Evolutionary conservation across 768 basidiomycete species (phyloP), one percentile per base, ranked within the genome.

Genomic region (Gyrodon lividus): DNA sequence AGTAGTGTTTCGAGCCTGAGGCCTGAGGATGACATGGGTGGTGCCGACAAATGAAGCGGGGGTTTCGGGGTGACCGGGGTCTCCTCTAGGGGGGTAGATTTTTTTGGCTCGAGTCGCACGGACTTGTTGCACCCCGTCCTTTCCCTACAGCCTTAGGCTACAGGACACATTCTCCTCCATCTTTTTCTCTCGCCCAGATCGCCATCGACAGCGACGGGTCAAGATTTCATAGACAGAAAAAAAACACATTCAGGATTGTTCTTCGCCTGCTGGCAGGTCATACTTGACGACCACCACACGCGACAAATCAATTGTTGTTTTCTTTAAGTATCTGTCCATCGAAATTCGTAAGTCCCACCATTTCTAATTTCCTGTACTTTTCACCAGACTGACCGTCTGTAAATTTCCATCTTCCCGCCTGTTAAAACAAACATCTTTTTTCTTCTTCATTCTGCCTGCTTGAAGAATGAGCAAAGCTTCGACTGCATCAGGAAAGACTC

Each of bases 391-490:
- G 43, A 35, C 38, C 46, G 17, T 50, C 59, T 43, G 35, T n/a
- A 26, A 39, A 59, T 53, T 59, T 51, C 57, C 43, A 40, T 30
- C 30, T 4, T n/a, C 28, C 24, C 14, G 19, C 17, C 1, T 44
- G 31, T 43, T 50, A 23, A 31, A 43, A 4, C 50, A 12, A 19
- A 6, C 19, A 17, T 34, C 41, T 12, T 23, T 0, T n/a, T 16
- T 22, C 3, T 23, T 46, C 48, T 54, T 54, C 33, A 20, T 49
- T 38, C 49, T 52, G 57, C 50, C 46, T 19, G 3, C 28, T 35
- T 28, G 8, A 59, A 91, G 89, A 91, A 95, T 95, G 92, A 95
- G 89, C 89, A 93, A 87, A 86, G 82, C 82, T 74, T 84, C 88
- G 61, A 81, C 86, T 71, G 77, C 82, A 71, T 75, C 87, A 71